Base-by-base conservation (phyloP, 176 grass and related monocot genomes). In the Themeda triandra region DNA sequence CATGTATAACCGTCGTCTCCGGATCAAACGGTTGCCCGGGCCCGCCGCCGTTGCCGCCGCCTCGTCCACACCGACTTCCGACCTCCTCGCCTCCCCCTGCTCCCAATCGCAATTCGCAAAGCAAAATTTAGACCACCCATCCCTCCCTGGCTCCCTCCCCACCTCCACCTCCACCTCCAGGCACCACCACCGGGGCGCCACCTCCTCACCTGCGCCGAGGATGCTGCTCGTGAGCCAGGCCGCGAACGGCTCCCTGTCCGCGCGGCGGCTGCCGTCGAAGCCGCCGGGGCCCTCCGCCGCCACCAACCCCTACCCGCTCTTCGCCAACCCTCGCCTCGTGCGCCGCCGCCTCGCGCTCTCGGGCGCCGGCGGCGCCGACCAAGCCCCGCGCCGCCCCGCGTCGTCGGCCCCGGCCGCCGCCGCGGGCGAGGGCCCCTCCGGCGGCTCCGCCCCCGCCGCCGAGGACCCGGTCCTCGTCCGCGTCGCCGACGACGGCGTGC, bases 181-280 rank as follows among this genome's bases (percentile, higher is more conserved):
- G 5, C 75, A 36, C 39, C 77, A 33, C 27, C 79, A n/a, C 18
- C 79, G n/a, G 25, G n/a, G 25, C 60, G 23, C n/a, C 75, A 39
- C 76, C 69, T 56, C 30, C 23, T 21, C 78, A 24, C 33, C 53
- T 2, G n/a, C n/a, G n/a, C 36, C 32, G 65, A 69, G 54, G 65
- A 98, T 98, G 95, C 54, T 95, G 80, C 76, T 95, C 49, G 83
- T 98, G 27, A 93, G 89, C 89, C 92, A 95, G 82, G 87, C 96
- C 53, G 92, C 91, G 10, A 92, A 89, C 58, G 96, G 96, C 75
- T 90, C 93, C 53, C 80, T 98, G 87, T 93, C 91, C 6, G 93
- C 91, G 83, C 79, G 89, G 80, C 67, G 86, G 64, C 86, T 85
- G 30, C 87, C 96, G 11, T 86, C 91, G 41, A 90, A 86, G 83